These are phyloP conservation scores for Trichoderma gamsii DNA, from an alignment of 495 filamentous ascomycete species.

Conservation along the genomic window DNA sequence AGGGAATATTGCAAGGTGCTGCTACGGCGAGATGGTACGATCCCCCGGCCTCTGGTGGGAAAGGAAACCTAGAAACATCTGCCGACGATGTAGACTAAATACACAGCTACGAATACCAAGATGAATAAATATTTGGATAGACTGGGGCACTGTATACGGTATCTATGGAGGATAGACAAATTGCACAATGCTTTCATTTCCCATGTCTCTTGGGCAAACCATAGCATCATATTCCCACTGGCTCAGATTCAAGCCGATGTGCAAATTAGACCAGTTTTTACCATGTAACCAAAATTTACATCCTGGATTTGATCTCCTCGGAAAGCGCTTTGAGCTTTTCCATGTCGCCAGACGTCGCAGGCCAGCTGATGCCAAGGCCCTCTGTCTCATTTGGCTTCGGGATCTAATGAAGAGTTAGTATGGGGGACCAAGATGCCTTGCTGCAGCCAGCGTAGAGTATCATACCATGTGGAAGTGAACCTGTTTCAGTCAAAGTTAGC, in stretches of 20 bases:
- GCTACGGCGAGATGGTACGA: slow-evolving; percentile 44
- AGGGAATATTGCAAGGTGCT: slow-evolving; percentile 51
- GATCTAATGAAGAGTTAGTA: slow-evolving; percentile 51
- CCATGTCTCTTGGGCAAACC: not conserved
- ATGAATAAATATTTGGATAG: slow-evolving; percentile 6
- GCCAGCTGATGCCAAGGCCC: slow-evolving; percentile 78
- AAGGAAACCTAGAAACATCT: slow-evolving; percentile 34
- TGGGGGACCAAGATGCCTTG: not conserved
- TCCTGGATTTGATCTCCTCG: slow-evolving; percentile 82
- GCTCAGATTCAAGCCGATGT: not conserved
- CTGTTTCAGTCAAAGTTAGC: slow-evolving; percentile 31
- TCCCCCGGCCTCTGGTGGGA: slow-evolving; percentile 20
- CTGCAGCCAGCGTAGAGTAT: not conserved
- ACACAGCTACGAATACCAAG: not conserved
- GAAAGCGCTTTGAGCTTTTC: slow-evolving; percentile 70
- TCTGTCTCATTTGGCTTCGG: slow-evolving; percentile 87
- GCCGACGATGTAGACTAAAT: slow-evolving; percentile 51
- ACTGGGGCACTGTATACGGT: not conserved
- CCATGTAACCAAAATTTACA: slow-evolving; percentile 46
- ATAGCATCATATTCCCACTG: not conserved
- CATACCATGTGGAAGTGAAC: slow-evolving; percentile 91
- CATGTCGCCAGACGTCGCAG: slow-evolving; percentile 70
- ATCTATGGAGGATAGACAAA: not conserved
- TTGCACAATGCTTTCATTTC: not conserved
- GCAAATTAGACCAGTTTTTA: not conserved